A percentile compares a stretch with the other conserved stretches of the same genome.
Conservation (phyloP, 495 filamentous ascomycete genomes). For the Tuber microsphaerosporum region DNA sequence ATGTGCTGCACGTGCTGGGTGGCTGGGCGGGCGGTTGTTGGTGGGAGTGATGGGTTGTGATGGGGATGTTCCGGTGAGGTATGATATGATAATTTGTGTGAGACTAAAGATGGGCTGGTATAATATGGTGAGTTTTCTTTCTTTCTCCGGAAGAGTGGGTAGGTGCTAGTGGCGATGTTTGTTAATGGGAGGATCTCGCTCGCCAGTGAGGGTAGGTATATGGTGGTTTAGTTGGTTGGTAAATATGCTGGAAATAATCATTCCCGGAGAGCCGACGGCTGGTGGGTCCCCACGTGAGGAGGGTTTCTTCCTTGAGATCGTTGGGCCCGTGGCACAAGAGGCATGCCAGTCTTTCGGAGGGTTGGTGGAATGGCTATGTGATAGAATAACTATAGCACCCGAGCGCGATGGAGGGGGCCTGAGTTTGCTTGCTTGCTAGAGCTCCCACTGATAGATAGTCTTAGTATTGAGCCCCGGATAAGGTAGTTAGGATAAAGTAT, state of each 20-base stretch:
- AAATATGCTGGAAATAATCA: neutral
- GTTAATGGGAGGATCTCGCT: no score
- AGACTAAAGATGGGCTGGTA: neutral
- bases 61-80: neutral
- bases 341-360: neutral
- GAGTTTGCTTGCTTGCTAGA: neutral
- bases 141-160: neutral
- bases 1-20: constrained; percentile 1
- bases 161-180: neutral
- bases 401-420: neutral
- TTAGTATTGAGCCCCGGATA: neutral
- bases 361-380: neutral
- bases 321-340: neutral
- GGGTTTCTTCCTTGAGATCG: neutral
- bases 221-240: neutral
- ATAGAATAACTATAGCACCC: neutral
- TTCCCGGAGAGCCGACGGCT: neutral
- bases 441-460: neutral
- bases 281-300: neutral
- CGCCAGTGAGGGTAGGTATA: no score
- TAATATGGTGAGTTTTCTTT: neutral
- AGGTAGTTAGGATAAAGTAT: neutral
- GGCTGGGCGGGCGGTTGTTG: neutral
- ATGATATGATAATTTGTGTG: neutral
- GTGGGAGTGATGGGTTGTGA: neutral